Evolutionary conservation across 2,329 filamentous ascomycete species (phyloP), one percentile per base, ranked within the genome.

Genomic region (Achaetomium macrosporum): DNA sequence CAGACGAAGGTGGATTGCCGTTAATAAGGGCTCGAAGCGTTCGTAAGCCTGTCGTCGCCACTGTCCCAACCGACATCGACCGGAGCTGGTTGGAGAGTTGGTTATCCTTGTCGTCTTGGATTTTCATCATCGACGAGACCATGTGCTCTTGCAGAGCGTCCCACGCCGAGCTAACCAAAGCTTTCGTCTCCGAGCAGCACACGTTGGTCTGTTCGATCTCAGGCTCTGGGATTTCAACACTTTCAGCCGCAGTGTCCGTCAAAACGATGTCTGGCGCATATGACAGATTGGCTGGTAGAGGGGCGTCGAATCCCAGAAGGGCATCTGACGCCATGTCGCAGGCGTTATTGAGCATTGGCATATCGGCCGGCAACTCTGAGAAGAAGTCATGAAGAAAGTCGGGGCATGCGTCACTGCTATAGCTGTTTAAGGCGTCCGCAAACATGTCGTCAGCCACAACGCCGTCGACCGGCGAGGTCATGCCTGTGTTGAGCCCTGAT

Each of bases 91-190:
- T 60, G 20, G 70, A 73, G 10, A 81, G 62, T 15, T 66, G 58
- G 50, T 77, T 80, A 20, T 69, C 66, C 13, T 61, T 59, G 25
- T 75, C 55, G 20, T 67, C 59, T 15, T 65, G 63, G 11, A 79
- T 64, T 56, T 76, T 79, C 31, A 64, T 52, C 54, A 71, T 62
- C 0, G 78, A 79, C 1, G 66, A 70, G 8, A 67, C 62, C 30
- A 79, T 64, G 50, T 79, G 76, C 55, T 74, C 66, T 35, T 72
- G 65, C 20, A 81, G 63, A 5, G 72, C 63, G 47, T 74, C 72
- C 71, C 72, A 77, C 3, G 70, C 69, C 8, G 72, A 68, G 5
- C 59, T 63, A n/a, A 77, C 67, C 3, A 81, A 62, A 2, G 69
- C 64, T 57, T 68, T 67, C 16, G 66, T 61, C 50, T 69, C 71